Evolutionary conservation across 495 filamentous ascomycete species (phyloP), one percentile per base, ranked within the genome.

Genomic region (Penicillium chermesinum): DNA sequence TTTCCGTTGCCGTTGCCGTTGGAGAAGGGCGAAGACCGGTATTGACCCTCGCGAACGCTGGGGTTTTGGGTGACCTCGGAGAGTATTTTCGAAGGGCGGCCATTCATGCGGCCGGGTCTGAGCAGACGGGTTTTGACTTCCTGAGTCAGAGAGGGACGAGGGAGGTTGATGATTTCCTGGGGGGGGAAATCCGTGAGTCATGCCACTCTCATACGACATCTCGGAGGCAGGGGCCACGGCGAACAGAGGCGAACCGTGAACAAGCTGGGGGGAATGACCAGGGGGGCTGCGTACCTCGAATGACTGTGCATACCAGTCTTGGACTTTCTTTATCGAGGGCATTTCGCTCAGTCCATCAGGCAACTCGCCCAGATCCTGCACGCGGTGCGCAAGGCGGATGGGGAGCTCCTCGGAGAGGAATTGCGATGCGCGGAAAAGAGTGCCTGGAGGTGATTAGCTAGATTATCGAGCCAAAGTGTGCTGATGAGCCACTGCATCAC

Each of bases 281-380:
- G n/a, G n/a, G n/a, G n/a, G n/a, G n/a, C n/a, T n/a, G n/a, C 64
- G 53, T 80, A 97, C 91, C 83, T 98, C 91, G 63, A 98, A 97
- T 43, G 94, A 97, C 71, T 98, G 94, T 50, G 93, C 94, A 70
- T 98, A 98, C 93, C 93, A 98, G 54, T 96, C 90, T 67, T 87
- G 82, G 43, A 98, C 93, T 64, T 83, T 90, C 66, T 86, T 84
- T 46, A 98, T 96, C 13, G 91, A 96, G 25, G 91, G 88, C 93
- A 97, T 98, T 49, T 97, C 89, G 65, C 88, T 96, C 49, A 98
- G 80, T 46, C 94, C 93, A 79, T 97, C 93, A n/a, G 93, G 93
- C 5, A 98, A 74, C 63, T 87, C 84, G 9, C 84, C 81, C 49
- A 98, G 81, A 67, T 98, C 93, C 65, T 93, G 87, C 49, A 98